A percentile compares a stretch with the other conserved stretches of the same genome.
These are phyloP conservation scores for Aspergillus sparsus DNA, from an alignment of 495 filamentous ascomycete species.

Conservation along the genomic window DNA sequence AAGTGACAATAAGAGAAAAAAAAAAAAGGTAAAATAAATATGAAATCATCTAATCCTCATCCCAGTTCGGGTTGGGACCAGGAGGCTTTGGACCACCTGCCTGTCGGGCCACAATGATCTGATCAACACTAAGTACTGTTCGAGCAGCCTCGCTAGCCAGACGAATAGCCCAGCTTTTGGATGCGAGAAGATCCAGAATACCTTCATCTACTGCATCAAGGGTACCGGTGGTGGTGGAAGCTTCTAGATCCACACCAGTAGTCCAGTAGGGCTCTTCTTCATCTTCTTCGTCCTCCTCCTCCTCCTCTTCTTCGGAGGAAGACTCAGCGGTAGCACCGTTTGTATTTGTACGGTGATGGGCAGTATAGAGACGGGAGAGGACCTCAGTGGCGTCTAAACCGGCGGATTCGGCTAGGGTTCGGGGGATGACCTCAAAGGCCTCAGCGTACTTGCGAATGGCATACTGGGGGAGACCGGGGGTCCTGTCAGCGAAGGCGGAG, in stretches of 20 bases:
- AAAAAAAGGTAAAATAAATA: constrained; percentile 3
- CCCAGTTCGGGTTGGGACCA: constrained; percentile 95
- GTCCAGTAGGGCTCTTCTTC: constrained; percentile 78
- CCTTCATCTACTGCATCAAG: constrained; percentile 86
- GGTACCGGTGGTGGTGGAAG: constrained; percentile 74
- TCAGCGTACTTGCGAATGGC: constrained; percentile 97
- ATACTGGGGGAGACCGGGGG: constrained; percentile 88
- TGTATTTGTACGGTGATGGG: constrained; percentile 65
- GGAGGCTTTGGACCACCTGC: constrained; percentile 97
- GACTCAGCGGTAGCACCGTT: constrained; percentile 24
- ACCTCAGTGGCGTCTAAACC: constrained; percentile 96
- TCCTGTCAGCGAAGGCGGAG: constrained; percentile 83
- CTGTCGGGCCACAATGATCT: constrained; percentile 98
- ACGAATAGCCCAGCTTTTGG: constrained; percentile 95
- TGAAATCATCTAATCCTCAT: constrained; percentile 73
- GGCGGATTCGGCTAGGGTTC: constrained; percentile 89
- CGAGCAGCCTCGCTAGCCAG: constrained; percentile 92
- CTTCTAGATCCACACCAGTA: constrained; percentile 91
- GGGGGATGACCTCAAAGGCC: constrained; percentile 94
- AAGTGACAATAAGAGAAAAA: not conserved
- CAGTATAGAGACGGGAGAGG: constrained; percentile 85
- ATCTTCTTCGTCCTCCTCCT: constrained; percentile 44
- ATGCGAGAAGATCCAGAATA: constrained; percentile 87
- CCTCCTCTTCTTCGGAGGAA: constrained; percentile 31
- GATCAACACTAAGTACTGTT: constrained; percentile 94